Conservation (phyloP, 768 basidiomycete genomes). For the Mycena olivaceomarginata region DNA sequence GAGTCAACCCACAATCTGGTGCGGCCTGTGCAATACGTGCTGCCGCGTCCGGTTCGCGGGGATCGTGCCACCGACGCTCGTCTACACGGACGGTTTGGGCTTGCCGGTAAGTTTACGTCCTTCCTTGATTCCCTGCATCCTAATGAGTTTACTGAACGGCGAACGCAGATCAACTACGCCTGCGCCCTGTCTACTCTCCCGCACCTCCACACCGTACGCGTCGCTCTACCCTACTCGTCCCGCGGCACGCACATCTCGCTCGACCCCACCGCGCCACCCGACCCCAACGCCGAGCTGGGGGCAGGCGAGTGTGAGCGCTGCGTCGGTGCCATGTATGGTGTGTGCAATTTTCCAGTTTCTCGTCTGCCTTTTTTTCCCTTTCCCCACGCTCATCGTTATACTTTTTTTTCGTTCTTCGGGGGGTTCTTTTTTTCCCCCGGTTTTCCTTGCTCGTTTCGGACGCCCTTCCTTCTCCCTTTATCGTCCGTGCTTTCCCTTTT, state of each 20-base stretch:
- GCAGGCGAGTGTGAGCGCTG: conserved; percentile 61
- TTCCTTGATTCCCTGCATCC: neutral
- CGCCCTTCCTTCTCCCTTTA: too few relatives aligned
- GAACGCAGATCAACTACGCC: conserved; percentile 57
- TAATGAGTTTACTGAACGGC: neutral
- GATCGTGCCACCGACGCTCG: conserved; percentile 49
- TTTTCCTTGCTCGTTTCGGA: too few relatives aligned
- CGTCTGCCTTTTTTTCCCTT: neutral
- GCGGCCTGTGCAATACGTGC: conserved; percentile 59
- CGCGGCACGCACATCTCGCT: conserved; percentile 42
- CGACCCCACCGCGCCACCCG: conserved; percentile 30
- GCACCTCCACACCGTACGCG: conserved; percentile 53
- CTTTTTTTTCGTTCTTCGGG: too few relatives aligned
- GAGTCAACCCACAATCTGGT: conserved; percentile 55
- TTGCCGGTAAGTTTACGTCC: conserved; percentile 52
- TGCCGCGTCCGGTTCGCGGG: conserved; percentile 50
- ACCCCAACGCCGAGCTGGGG: conserved; percentile 53
- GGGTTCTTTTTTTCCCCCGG: too few relatives aligned
- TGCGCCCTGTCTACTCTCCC: conserved; percentile 48
- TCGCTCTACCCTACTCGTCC: conserved; percentile 53
- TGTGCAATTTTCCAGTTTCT: neutral
- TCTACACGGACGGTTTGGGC: conserved; percentile 57
- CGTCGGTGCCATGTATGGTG: conserved; percentile 58
- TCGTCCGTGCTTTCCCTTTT: too few relatives aligned
- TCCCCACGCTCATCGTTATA: too few relatives aligned